Evolutionary conservation across 495 filamentous ascomycete genomes (phyloP), one percentile per base, ranked within the genome.

Genomic region (Thermochaetoides thermophila): DNA sequence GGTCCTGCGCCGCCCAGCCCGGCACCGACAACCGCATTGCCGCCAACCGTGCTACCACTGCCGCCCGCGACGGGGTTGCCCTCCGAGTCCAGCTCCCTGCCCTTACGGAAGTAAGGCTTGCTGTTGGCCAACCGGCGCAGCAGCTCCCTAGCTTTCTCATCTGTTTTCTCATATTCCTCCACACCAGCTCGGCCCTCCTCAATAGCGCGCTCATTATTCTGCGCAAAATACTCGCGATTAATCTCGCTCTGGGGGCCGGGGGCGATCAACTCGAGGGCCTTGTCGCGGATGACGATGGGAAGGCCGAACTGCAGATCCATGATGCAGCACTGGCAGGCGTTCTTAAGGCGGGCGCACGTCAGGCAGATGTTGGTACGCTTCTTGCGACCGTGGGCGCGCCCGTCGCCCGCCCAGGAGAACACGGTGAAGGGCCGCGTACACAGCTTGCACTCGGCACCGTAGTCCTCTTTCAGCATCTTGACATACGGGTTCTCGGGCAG

Each of bases 311-410:
- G 81, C 36, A 97, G 62, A 69, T 97, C 89, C 30, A 95, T 76
- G 84, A 96, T 95, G 63, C 89, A 97, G 57, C 81, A 93, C 60
- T 97, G 89, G 55, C 89, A 97, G 63, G 89, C 91, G 64, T 95
- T 95, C 63, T 92, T 91, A 38, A 93, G 66, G 15, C 85, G 81
- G 9, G 84, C 84, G 61, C 85, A 95, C 6, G 85, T 93, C n/a
- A 95, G 71, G 55, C 85, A 95, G 50, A 95, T 85, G 42, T 76
- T 84, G 27, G 84, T 91, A 29, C 78, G 75, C 60, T 85, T 86
- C 52, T 81, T 78, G 38, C 84, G 81, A 13, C 83, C 73, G 71
- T 82, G 61, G 1, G 82, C 85, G 20, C 85, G 80, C 12, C 41
- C 41, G 53, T 91, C 84, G 38, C 81, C 55, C 10, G 86, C 81